phyloP scores from a whole-genome alignment of 768 basidiomycete species.

The Tricholoma hemisulphureum region DNA sequence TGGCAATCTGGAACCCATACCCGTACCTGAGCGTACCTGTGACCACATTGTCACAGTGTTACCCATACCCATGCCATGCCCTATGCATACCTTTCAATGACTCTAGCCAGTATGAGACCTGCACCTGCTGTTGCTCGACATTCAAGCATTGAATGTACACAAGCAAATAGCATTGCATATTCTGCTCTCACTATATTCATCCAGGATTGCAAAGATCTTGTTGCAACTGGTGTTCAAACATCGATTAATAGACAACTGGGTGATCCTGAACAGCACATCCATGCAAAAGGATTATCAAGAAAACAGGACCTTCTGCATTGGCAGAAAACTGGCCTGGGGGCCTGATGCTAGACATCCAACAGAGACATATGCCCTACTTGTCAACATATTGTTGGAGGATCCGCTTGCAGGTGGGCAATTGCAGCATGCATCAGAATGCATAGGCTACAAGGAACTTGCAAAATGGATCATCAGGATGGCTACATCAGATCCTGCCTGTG shows the following conservation, averaged over 20 bases:
- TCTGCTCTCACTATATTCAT: not conserved
- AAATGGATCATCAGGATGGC: not conserved
- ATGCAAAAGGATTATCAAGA: not conserved
- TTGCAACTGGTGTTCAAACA: not conserved
- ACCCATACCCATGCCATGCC: too few relatives aligned
- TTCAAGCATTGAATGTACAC: not conserved
- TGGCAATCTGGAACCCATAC: too few relatives aligned
- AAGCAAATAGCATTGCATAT: not conserved
- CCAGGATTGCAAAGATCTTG: not conserved
- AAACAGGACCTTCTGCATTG: not conserved
- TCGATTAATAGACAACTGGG: not conserved
- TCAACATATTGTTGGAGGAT: not conserved
- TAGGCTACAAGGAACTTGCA: not conserved
- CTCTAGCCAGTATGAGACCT: not conserved
- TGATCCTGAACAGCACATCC: not conserved
- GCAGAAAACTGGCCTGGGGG: not conserved
- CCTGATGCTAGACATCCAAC: not conserved
- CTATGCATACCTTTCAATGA: not conserved
- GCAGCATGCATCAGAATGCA: not conserved
- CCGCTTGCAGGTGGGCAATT: not conserved
- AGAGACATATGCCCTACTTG: not conserved
- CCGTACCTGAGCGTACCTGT: too few relatives aligned
- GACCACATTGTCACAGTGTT: too few relatives aligned
- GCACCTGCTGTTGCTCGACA: not conserved
- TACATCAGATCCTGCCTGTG: not conserved